These are phyloP conservation scores for Cucumis cinereus DNA, from an alignment of 306 rosid genomes.

Conservation along the genomic window DNA sequence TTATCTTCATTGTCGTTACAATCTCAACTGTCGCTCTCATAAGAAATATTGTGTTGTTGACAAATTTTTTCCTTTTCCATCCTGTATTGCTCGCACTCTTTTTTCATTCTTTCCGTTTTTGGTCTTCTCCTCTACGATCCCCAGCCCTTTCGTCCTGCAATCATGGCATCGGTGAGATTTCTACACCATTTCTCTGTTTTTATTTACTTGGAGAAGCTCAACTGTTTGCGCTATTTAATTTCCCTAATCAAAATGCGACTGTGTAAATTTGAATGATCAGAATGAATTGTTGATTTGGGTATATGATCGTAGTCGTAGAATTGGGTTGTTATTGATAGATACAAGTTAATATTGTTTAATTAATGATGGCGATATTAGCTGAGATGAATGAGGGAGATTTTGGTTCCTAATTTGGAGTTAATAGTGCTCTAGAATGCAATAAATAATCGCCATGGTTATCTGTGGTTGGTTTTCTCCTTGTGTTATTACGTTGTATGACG, in stretches of 20 bases:
- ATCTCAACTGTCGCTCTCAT: neutral
- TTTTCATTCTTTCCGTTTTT: neutral
- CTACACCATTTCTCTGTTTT: neutral
- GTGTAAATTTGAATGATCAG: neutral
- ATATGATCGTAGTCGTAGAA: neutral
- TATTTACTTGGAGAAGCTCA: neutral
- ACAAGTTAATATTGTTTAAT: neutral
- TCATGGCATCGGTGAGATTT: constrained; percentile 5
- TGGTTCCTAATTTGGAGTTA: neutral
- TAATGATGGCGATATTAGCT: neutral
- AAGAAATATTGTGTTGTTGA: neutral
- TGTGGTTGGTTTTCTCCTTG: neutral
- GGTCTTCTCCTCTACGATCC: neutral
- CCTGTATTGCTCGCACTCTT: neutral
- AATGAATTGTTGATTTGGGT: neutral
- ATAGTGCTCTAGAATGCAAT: neutral
- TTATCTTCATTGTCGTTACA: neutral
- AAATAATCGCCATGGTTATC: neutral
- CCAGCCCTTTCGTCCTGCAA: neutral
- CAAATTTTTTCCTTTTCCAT: neutral
- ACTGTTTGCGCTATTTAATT: neutral
- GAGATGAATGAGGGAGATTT: neutral
- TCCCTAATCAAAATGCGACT: neutral
- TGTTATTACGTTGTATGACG: neutral
- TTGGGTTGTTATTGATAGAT: neutral